Conservation (phyloP, 306 rosid species). For the Oxytropis ochrocephala region DNA sequence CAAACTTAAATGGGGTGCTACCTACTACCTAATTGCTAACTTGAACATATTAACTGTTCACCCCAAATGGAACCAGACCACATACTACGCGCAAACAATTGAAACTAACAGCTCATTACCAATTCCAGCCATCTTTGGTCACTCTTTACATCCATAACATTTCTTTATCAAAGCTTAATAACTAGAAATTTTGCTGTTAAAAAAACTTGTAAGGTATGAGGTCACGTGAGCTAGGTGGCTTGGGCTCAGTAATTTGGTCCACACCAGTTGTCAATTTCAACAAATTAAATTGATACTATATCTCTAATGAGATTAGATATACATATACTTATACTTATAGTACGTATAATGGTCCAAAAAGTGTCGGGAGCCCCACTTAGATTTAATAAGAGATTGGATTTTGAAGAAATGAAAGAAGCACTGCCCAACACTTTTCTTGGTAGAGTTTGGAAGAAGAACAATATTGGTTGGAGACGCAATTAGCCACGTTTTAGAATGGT, state of each 20-base stretch:
- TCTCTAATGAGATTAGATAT: background rate
- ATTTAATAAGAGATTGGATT: slow-evolving; percentile 34
- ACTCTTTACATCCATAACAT: background rate
- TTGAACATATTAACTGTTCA: background rate
- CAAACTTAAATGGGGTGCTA: background rate
- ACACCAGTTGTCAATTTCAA: background rate
- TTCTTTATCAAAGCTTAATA: background rate
- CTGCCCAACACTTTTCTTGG: background rate
- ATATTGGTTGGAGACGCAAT: slow-evolving; percentile 20
- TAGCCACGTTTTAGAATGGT: slow-evolving; percentile 23
- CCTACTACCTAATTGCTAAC: slow-evolving; percentile 19
- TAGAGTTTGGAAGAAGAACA: background rate
- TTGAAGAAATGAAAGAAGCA: background rate
- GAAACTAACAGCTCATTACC: background rate
- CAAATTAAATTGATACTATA: background rate
- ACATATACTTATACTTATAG: no score
- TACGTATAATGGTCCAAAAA: background rate
- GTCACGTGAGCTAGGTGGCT: slow-evolving; percentile 16
- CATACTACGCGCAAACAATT: background rate
- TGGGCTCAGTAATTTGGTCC: slow-evolving; percentile 21
- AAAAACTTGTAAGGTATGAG: background rate
- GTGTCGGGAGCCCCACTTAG: slow-evolving; percentile 37
- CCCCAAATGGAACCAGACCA: background rate
- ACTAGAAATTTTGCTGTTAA: no score
- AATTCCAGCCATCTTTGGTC: background rate